phyloP scores from a whole-genome alignment of 169 alveolate species.

The Eimeria brunetti region DNA sequence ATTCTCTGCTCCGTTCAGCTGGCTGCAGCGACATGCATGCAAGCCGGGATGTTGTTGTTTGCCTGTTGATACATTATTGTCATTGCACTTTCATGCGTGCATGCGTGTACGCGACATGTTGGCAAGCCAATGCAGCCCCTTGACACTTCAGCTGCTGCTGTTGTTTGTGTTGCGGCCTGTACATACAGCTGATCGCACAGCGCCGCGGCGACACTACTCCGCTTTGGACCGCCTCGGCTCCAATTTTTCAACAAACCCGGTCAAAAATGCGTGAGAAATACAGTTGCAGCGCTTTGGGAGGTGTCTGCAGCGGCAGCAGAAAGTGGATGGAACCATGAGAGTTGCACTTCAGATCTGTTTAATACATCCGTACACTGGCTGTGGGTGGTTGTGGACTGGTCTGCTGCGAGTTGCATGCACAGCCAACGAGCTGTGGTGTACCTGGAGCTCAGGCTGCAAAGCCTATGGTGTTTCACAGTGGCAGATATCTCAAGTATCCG shows the following conservation, averaged over 20 bases:
- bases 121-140: neutral
- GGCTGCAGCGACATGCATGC: neutral
- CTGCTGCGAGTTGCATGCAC: neutral
- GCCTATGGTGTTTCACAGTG: neutral
- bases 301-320: neutral
- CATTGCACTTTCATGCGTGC: neutral
- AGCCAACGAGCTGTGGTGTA: neutral
- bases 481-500: neutral
- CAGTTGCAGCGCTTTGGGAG: neutral
- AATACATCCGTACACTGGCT: neutral
- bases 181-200: conserved; percentile 57
- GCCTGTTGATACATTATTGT: neutral
- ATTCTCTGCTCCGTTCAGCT: neutral
- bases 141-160: neutral
- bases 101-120: neutral
- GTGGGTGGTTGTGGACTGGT: neutral
- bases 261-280: conserved; percentile 51
- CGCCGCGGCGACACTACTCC: conserved; percentile 52
- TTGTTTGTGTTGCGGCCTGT: neutral
- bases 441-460: conserved; percentile 8
- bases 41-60: neutral
- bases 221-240: conserved; percentile 4
- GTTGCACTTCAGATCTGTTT: neutral
- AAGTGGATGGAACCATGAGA: neutral
- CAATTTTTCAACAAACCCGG: conserved; percentile 52